phyloP scores from a whole-genome alignment of 108 stramenopile species.

The Parmales sp. region DNA sequence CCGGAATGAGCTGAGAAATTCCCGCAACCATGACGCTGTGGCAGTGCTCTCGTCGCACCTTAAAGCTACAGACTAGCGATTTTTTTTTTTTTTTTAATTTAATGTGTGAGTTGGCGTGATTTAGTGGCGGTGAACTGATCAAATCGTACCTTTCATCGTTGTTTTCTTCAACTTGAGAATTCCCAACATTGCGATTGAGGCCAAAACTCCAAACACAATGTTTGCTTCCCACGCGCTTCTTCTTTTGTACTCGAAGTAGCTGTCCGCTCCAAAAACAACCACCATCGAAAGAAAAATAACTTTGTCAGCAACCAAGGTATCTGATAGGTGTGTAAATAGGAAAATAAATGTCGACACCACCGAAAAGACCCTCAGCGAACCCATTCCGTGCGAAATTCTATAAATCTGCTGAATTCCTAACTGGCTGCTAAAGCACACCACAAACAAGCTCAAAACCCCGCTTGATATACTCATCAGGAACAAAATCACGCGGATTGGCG shows the following conservation, averaged over 20 bases:
- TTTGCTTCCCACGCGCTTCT: neutral
- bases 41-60: neutral
- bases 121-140: no score
- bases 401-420: neutral
- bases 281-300: neutral
- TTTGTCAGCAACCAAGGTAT: neutral
- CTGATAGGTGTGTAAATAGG: neutral
- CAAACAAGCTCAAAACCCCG: neutral
- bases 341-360: neutral
- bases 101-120: no score
- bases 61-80: neutral
- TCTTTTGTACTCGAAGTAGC: neutral
- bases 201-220: neutral
- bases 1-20: neutral
- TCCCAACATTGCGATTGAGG: neutral
- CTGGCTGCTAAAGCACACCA: neutral
- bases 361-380: neutral
- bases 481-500: neutral
- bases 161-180: neutral
- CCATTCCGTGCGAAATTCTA: neutral
- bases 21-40: neutral
- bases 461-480: neutral
- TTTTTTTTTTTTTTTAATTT: no score
- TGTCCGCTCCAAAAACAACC: neutral
- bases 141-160: no score